Percentiles rank a stretch among this genome's conserved stretches.
These are phyloP conservation scores for Fusarium luffae DNA, from an alignment of 2,329 filamentous ascomycete genomes.

Conservation along the genomic window DNA sequence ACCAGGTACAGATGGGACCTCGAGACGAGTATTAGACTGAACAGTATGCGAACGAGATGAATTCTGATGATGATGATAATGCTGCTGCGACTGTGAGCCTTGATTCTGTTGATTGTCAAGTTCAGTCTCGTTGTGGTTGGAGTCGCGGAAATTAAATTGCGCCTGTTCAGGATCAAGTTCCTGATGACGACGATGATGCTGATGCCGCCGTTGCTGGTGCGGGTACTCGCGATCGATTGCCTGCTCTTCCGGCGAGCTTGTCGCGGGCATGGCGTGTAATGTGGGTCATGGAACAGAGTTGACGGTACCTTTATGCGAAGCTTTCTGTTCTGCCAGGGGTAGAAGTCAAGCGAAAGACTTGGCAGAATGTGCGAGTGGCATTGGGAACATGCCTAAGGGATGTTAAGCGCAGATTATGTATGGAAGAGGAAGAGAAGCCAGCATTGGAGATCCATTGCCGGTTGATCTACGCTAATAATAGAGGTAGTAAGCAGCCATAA, in stretches of 20 bases:
- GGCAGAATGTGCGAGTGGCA: slow-evolving; percentile 13
- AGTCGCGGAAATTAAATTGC: not conserved
- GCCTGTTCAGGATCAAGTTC: slow-evolving; percentile 29
- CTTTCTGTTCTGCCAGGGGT: slow-evolving; percentile 21
- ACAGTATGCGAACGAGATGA: slow-evolving; percentile 2
- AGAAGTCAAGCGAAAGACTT: slow-evolving; percentile 32
- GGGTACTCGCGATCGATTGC: slow-evolving; percentile 37
- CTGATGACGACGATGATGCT: slow-evolving; percentile 30
- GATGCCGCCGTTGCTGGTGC: slow-evolving; percentile 23
- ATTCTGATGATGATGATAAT: slow-evolving; percentile 1
- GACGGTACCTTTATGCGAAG: slow-evolving; percentile 30
- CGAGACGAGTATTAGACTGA: slow-evolving; percentile 24
- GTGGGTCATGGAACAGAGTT: slow-evolving; percentile 43
- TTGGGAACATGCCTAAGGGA: not conserved
- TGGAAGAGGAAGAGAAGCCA: slow-evolving; percentile 4
- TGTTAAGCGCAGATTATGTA: not conserved
- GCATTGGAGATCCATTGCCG: not conserved
- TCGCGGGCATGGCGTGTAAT: slow-evolving; percentile 41
- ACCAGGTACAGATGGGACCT: slow-evolving; percentile 21
- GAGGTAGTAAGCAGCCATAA: not conserved
- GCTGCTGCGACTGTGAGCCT: slow-evolving; percentile 30
- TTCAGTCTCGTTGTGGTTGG: slow-evolving; percentile 21
- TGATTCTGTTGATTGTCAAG: slow-evolving; percentile 19
- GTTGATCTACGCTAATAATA: slow-evolving; percentile 1
- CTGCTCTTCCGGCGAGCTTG: slow-evolving; percentile 40